phyloP scores from a whole-genome alignment of 768 basidiomycete genomes.

The Epithele typhae region DNA sequence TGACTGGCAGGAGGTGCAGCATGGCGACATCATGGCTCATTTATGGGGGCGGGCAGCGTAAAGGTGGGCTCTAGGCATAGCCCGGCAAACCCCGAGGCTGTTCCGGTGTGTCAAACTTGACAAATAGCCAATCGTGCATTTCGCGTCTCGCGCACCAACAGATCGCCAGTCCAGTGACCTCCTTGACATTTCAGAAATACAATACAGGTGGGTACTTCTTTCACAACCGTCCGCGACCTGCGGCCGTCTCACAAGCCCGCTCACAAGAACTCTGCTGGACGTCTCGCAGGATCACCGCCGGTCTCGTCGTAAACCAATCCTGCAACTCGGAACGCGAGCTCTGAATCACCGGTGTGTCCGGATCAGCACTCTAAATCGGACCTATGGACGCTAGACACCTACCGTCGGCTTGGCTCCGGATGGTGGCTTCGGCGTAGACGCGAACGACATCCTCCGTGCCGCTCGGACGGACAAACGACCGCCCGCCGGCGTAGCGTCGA shows the following conservation, averaged over 20 bases:
- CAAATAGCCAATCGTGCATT: slow-evolving; percentile 5
- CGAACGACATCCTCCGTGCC: slow-evolving; percentile 98
- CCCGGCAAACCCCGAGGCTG: too few relatives aligned
- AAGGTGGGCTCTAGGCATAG: too few relatives aligned
- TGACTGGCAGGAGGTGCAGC: neutral
- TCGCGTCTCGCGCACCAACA: too few relatives aligned
- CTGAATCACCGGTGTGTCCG: slow-evolving; percentile 33
- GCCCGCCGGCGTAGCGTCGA: slow-evolving; percentile 72
- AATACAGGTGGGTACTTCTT: slow-evolving; percentile 14
- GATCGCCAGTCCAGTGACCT: too few relatives aligned
- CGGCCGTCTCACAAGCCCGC: neutral
- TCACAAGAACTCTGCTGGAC: slow-evolving; percentile 79
- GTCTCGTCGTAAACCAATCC: slow-evolving; percentile 81
- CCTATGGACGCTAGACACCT: slow-evolving; percentile 25
- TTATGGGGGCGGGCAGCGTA: too few relatives aligned
- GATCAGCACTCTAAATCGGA: slow-evolving; percentile 2
- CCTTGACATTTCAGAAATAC: slow-evolving; percentile 4
- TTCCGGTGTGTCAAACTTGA: slow-evolving; percentile 13
- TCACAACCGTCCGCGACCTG: neutral
- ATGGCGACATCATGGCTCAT: slow-evolving; percentile 14
- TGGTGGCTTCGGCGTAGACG: slow-evolving; percentile 90
- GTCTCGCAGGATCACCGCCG: slow-evolving; percentile 69
- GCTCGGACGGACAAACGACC: slow-evolving; percentile 93
- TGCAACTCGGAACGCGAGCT: slow-evolving; percentile 81
- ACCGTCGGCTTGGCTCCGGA: slow-evolving; percentile 80